phyloP scores from a whole-genome alignment of 805 yeast species.

The Wickerhamomyces chaumierensis region DNA sequence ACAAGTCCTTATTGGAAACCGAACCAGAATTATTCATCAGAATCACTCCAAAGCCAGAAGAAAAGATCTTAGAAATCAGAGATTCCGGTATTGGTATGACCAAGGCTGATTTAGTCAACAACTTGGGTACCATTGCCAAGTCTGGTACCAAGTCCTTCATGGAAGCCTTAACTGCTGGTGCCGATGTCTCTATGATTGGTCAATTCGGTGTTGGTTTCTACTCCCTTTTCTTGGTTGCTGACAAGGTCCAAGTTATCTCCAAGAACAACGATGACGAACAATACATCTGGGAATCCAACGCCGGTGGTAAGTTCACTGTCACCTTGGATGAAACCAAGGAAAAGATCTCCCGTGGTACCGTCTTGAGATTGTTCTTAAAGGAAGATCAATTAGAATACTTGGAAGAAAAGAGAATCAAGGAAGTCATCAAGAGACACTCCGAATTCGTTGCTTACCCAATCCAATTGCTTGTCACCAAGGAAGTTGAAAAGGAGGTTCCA shows the following conservation, averaged over 20 bases:
- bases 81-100: conserved; percentile 99
- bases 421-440: conserved; percentile 98
- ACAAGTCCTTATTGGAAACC: conserved; percentile 81
- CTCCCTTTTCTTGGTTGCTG: conserved; percentile 98
- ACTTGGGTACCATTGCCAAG: conserved; percentile 99
- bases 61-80: conserved; percentile 90
- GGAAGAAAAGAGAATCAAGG: conserved; percentile 99
- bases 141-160: conserved; percentile 99
- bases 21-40: conserved; percentile 97
- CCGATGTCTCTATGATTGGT: conserved; percentile 99
- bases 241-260: conserved; percentile 95
- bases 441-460: conserved; percentile 99
- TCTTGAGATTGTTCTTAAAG: conserved; percentile 91
- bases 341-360: conserved; percentile 88
- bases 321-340: conserved; percentile 82
- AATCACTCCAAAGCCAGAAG: conserved; percentile 93
- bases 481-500: conserved; percentile 96
- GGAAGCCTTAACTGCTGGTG: conserved; percentile 99
- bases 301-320: conserved; percentile 98
- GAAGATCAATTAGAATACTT: conserved; percentile 98
- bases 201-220: conserved; percentile 99
- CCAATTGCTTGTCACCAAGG: conserved; percentile 96
- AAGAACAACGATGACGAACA: conserved; percentile 99
- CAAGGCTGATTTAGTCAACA: conserved; percentile 96
- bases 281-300: conserved; percentile 99